Evolutionary conservation across 1,139 yeast species (phyloP).

Genomic region (Candida smagusa): DNA sequence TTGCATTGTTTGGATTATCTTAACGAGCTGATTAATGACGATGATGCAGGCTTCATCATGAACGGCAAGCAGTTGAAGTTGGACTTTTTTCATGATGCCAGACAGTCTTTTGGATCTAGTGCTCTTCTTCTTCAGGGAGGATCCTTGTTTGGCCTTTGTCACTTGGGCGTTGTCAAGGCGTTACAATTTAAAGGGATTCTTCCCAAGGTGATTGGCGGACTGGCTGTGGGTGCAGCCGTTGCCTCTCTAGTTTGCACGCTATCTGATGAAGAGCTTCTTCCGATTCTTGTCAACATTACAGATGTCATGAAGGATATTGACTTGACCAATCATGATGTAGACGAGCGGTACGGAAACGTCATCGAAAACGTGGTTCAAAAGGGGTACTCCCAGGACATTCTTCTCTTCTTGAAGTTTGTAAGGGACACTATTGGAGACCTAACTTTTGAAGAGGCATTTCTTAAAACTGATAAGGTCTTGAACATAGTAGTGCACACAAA

Average conservation of each 20-base stretch:
- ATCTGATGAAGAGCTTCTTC: constrained; percentile 53
- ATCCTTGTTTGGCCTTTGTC: constrained; percentile 88
- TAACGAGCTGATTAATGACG: constrained; percentile 34
- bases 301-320: constrained; percentile 52
- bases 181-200: constrained; percentile 67
- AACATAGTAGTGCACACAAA: constrained; percentile 91
- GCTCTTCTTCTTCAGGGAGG: constrained; percentile 93
- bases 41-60: constrained; percentile 35
- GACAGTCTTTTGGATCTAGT: constrained; percentile 86
- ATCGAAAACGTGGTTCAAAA: constrained; percentile 65
- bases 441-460: constrained; percentile 92
- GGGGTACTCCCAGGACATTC: constrained; percentile 83
- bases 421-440: constrained; percentile 73
- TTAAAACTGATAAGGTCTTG: constrained; percentile 76
- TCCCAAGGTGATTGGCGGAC: constrained; percentile 88
- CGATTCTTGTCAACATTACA: constrained; percentile 43
- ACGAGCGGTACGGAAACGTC: constrained; percentile 61
- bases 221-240: constrained; percentile 91
- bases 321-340: constrained; percentile 52
- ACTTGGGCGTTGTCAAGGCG: constrained; percentile 86
- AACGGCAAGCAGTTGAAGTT: constrained; percentile 61
- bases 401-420: constrained; percentile 75
- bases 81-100: constrained; percentile 85
- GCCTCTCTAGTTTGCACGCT: constrained; percentile 81
- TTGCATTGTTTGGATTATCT: constrained; percentile 62